These are phyloP conservation scores for Citrullus amarus DNA, from an alignment of 306 rosid species.

Conservation along the genomic window DNA sequence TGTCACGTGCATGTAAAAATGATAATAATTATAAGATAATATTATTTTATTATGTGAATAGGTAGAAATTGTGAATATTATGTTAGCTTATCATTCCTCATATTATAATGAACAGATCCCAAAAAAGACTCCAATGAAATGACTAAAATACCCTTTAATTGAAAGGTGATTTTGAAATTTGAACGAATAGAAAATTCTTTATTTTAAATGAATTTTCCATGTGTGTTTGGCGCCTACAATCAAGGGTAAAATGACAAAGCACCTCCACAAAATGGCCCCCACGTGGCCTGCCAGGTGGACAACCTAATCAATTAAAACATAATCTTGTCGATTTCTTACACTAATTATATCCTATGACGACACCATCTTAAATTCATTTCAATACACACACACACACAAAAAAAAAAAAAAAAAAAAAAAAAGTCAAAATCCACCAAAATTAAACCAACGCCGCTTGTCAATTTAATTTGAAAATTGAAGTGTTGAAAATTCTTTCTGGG, in stretches of 20 bases:
- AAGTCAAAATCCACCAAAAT: not conserved
- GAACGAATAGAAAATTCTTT: not conserved
- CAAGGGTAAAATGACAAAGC: conserved; percentile 10
- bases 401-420: too few species aligned
- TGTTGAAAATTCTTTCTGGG: not conserved
- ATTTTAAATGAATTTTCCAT: not conserved
- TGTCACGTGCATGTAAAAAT: not conserved
- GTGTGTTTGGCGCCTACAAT: conserved; percentile 5
- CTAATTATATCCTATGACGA: not conserved
- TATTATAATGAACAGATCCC: not conserved
- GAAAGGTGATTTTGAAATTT: not conserved
- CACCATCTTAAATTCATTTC: not conserved
- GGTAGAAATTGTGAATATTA: not conserved
- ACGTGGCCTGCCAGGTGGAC: conserved; percentile 4
- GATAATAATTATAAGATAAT: not conserved
- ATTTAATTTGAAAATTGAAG: not conserved
- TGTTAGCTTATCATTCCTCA: not conserved
- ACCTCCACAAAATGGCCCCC: not conserved
- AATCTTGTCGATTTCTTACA: not conserved
- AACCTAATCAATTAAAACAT: not conserved
- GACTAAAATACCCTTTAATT: not conserved
- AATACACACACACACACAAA: too few species aligned
- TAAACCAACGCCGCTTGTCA: not conserved
- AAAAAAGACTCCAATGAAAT: not conserved
- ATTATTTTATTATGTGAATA: not conserved